Percentiles rank a stretch among this genome's conserved stretches.
phyloP scores from a whole-genome alignment of 2,329 filamentous ascomycete species.

The Talaromyces funiculosus region DNA sequence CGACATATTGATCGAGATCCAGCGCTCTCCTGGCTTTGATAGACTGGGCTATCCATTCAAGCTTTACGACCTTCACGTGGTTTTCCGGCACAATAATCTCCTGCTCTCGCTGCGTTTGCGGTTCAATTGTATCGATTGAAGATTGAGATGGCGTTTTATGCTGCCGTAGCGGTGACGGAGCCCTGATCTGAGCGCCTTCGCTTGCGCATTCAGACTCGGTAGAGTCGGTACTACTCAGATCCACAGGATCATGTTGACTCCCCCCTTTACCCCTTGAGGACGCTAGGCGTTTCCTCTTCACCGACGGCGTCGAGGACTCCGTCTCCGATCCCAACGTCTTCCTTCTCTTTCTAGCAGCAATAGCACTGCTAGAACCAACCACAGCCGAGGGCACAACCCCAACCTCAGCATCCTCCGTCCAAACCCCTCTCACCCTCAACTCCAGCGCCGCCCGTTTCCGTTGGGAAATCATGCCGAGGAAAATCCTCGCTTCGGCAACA shows the following conservation, averaged over 20 bases:
- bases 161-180: conserved; percentile 18
- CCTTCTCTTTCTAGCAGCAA: not conserved
- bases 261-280: not conserved
- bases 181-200: not conserved
- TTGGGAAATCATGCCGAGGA: conserved; percentile 67
- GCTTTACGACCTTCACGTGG: conserved; percentile 46
- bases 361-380: not conserved
- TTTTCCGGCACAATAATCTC: conserved; percentile 18
- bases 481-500: conserved; percentile 63
- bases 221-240: conserved; percentile 26
- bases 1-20: conserved; percentile 44
- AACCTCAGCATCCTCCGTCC: conserved; percentile 33
- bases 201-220: conserved; percentile 25
- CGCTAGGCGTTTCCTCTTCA: conserved; percentile 25
- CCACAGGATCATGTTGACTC: conserved; percentile 18
- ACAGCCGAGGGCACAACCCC: not conserved
- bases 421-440: conserved; percentile 61
- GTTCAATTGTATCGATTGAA: not conserved
- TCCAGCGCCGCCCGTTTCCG: conserved; percentile 71
- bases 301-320: conserved; percentile 14
- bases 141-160: conserved; percentile 11
- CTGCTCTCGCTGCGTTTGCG: not conserved
- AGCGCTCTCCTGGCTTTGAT: conserved; percentile 38
- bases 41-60: conserved; percentile 52
- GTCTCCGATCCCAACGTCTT: not conserved